Evolutionary conservation across 108 stramenopile species (phyloP).

Genomic region (Conticribra weissflogii): DNA sequence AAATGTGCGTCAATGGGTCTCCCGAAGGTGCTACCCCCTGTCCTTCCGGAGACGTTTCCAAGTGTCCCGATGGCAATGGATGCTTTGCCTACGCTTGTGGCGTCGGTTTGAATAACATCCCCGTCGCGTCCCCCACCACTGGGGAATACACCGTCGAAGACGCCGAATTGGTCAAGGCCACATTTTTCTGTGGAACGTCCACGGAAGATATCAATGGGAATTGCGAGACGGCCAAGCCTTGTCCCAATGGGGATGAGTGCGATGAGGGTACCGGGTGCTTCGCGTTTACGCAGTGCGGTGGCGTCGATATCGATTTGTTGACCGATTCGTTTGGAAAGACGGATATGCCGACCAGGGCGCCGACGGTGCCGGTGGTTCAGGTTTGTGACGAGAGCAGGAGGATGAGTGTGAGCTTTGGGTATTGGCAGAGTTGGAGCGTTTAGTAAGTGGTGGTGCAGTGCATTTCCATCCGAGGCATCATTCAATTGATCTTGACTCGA

Average conservation of each 20-base stretch:
- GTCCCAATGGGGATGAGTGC: conserved; percentile 43
- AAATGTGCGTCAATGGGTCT: conserved; percentile 33
- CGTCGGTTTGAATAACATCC: conserved; percentile 11
- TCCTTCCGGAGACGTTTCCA: conserved; percentile 43
- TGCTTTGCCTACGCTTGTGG: conserved; percentile 46
- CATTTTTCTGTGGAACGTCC: conserved; percentile 42
- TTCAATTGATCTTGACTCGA: too few relatives aligned
- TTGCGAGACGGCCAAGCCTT: conserved; percentile 43
- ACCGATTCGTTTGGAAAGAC: conserved; percentile 46
- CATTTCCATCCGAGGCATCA: neutral
- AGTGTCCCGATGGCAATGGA: conserved; percentile 42
- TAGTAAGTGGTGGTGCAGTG: conserved; percentile 30
- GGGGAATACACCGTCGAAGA: conserved; percentile 35
- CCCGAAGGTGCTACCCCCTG: conserved; percentile 41
- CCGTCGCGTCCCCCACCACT: conserved; percentile 8
- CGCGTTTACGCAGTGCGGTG: conserved; percentile 39
- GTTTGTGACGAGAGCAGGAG: conserved; percentile 38
- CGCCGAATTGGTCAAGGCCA: conserved; percentile 27
- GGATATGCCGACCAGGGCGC: conserved; percentile 44
- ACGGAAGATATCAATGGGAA: conserved; percentile 26
- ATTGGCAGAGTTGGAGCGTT: conserved; percentile 58
- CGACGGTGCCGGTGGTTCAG: conserved; percentile 41
- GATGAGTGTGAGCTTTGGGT: conserved; percentile 51
- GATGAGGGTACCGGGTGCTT: conserved; percentile 40
- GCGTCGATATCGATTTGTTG: conserved; percentile 36